Evolutionary conservation across 1,284 basidiomycete species (phyloP).

Genomic region (Lentinus polychrous): DNA sequence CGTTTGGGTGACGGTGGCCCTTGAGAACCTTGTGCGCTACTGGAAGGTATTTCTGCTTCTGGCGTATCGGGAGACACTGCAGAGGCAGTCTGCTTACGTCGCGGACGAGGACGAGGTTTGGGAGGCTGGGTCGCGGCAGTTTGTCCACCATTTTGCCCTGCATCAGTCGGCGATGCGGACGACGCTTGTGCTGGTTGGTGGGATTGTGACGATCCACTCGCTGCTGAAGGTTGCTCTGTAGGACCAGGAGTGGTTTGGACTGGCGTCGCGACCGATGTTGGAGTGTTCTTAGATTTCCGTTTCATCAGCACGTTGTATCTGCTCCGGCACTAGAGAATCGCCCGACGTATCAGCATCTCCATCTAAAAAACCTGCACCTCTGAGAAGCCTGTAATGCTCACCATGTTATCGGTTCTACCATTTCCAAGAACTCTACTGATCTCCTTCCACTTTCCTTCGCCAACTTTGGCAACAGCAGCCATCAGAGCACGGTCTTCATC

Average conservation of each 20-base stretch:
- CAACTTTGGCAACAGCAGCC: slow-evolving; percentile 27
- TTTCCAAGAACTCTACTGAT: slow-evolving; percentile 37
- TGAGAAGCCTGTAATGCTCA: slow-evolving; percentile 21
- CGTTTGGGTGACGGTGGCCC: no score
- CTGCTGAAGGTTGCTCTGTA: slow-evolving; percentile 1
- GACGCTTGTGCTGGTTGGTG: not conserved
- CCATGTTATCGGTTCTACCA: slow-evolving; percentile 47
- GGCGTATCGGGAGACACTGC: not conserved
- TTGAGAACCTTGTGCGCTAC: no score
- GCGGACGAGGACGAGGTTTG: slow-evolving; percentile 7
- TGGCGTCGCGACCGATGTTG: not conserved
- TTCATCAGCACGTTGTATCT: slow-evolving; percentile 29
- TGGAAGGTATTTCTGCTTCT: not conserved
- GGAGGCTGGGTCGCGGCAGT: not conserved
- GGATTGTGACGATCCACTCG: not conserved
- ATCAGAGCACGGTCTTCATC: slow-evolving; percentile 46
- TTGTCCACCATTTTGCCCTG: no score
- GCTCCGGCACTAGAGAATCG: slow-evolving; percentile 53
- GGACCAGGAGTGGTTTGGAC: slow-evolving; percentile 3
- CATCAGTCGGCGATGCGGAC: not conserved
- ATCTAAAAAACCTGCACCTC: not conserved
- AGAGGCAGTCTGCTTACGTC: slow-evolving; percentile 6
- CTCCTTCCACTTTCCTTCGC: slow-evolving; percentile 28
- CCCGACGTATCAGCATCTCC: no score
- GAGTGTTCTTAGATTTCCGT: slow-evolving; percentile 8